Evolutionary conservation across 257 asterid species (phyloP), one percentile per base, ranked within the genome.

Genomic region (Thymus mandschuricus): DNA sequence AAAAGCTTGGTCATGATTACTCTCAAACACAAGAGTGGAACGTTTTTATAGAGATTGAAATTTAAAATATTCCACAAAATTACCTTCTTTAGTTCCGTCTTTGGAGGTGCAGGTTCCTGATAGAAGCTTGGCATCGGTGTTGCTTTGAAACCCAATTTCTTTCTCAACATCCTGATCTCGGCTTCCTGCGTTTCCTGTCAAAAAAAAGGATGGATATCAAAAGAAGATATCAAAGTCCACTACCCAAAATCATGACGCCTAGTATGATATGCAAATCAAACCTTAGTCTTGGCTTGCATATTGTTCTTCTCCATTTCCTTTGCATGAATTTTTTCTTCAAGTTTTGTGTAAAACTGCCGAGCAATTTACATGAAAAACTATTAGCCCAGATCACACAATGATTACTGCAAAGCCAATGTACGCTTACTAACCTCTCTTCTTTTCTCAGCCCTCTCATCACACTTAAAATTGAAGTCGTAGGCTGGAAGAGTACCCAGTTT

Each of bases 51-150:
- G 57, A 56, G 64, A 59, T 30, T 49, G 70, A 60, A 31, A 49
- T 66, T 13, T 66, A 56, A 44, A 29, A 43, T 15, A 46, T 57
- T 60, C 7, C n/a, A 50, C 12, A 43, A 56, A 72, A n/a, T 59
- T 80, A 92, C 97, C 97, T 92, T 92, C 90, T 90, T 92, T 64
- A 92, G 55, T 69, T 92, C 98, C 79, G 79, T 82, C 84, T 92
- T 90, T 8, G 96, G 96, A 69, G 98, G 98, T 52, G 92, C 78
- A 77, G 98, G 98, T 76, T 92, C 98, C 84, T 88, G 98, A 83
- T 92, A 92, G 80, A 92, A 92, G 80, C 85, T 92, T 33, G 98
- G 98, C 97, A 92, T 92, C 0, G 98, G 98, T 64, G 97, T 90
- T n/a, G 98, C 98, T 81, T 92, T 92, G 78, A 92, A 92, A 78